A percentile compares a stretch with the other conserved stretches of the same genome.
Evolutionary conservation across 1,284 basidiomycete species (phyloP).

Genomic region (Lentinus polychrous): DNA sequence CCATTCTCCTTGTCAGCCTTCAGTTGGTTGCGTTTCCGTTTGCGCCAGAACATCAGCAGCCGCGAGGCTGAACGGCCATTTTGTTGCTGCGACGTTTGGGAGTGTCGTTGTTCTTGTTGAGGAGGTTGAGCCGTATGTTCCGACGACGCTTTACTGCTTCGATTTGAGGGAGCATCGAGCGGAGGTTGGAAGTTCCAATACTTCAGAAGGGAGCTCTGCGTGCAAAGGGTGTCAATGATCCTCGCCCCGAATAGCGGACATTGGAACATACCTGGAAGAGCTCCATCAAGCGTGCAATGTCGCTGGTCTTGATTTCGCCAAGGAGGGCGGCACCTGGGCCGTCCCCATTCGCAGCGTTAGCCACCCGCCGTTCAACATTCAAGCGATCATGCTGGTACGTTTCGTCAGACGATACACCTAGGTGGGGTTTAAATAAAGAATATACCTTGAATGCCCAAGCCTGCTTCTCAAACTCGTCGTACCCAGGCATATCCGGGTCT

Average conservation of each 20-base stretch:
- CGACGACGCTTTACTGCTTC: no score
- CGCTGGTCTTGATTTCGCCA: constrained; percentile 59
- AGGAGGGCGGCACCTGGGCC: constrained; percentile 26
- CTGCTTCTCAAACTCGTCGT: constrained; percentile 66
- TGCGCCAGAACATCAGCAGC: constrained; percentile 17
- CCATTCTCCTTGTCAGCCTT: constrained; percentile 11
- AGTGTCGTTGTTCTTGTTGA: not conserved
- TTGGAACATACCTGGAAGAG: constrained; percentile 54
- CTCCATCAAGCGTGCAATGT: constrained; percentile 79
- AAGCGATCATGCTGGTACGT: constrained; percentile 59
- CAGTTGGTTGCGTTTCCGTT: constrained; percentile 12
- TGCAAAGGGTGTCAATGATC: not conserved
- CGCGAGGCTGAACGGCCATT: constrained; percentile 9
- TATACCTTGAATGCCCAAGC: constrained; percentile 70
- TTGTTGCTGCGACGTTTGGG: not conserved
- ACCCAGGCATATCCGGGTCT: constrained; percentile 47
- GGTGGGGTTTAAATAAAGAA: not conserved
- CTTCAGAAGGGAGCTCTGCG: constrained; percentile 58
- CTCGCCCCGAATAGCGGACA: not conserved
- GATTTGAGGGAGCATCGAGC: not conserved
- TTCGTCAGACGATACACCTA: not conserved
- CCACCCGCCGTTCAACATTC: constrained; percentile 57
- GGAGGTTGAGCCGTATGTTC: not conserved
- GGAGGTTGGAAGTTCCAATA: constrained; percentile 63
- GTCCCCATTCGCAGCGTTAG: constrained; percentile 27